A percentile compares a stretch with the other conserved stretches of the same genome.
Evolutionary conservation across 257 asterid genomes (phyloP).

Genomic region (Solanum virginianum): DNA sequence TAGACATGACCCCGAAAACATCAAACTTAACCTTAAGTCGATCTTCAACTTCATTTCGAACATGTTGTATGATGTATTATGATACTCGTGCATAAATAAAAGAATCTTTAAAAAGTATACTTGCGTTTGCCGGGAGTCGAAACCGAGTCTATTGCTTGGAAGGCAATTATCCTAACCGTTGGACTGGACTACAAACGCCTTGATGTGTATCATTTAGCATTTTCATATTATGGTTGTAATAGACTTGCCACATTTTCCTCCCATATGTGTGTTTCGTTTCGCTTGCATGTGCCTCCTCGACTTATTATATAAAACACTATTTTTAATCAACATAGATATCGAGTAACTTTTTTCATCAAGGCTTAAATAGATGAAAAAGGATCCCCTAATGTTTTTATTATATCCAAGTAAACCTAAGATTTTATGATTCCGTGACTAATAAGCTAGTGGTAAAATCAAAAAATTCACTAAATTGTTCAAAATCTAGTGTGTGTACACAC

Average conservation of each 20-base stretch:
- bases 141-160: conserved; percentile 99
- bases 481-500: background rate
- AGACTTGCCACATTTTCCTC: background rate
- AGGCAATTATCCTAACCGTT: conserved; percentile 77
- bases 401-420: accelerated
- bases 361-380: background rate
- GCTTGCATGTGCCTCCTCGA: background rate
- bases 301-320: background rate
- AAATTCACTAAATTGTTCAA: background rate
- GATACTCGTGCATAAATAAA: no score
- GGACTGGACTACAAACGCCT: background rate
- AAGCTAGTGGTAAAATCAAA: background rate
- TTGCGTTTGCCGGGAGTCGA: conserved; percentile 82
- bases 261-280: background rate
- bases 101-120: no score
- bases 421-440: background rate
- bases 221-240: no score
- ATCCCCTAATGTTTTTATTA: background rate
- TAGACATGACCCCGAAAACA: no score
- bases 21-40: no score
- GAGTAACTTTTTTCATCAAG: background rate
- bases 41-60: no score
- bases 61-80: no score
- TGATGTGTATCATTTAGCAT: accelerated
- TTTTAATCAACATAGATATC: background rate